Evolutionary conservation across 495 filamentous ascomycete species (phyloP), one percentile per base, ranked within the genome.

Genomic region (Xylaria bambusicola): DNA sequence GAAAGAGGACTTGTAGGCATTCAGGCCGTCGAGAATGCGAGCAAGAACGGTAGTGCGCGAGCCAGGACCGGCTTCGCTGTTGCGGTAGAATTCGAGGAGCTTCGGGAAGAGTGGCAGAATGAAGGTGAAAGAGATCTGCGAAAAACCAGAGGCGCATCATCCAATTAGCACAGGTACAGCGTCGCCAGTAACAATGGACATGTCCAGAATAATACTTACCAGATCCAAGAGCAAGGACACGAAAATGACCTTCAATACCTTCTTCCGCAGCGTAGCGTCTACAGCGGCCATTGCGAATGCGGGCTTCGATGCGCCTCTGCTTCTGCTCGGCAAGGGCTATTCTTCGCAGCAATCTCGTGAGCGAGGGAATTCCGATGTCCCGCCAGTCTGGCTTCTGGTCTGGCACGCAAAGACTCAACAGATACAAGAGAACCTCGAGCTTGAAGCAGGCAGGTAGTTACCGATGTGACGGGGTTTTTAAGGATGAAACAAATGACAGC

Each of bases 71-170:
- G 77, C 77, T 65, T 91, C 88, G 64, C 73, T 74, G 50, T 86
- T 83, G 71, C 91, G 89, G 79, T 99, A 99, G 82, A 97, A 98
- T 67, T 92, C 85, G 71, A 98, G 86, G 17, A 98, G 86, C 18
- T 89, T 90, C 3, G 94, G 94, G 71, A 97, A 98, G 42, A 98
- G 86, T 0, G 94, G 94, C 5, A 98, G 88, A 75, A 98, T 97
- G 74, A 98, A 94, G n/a, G 95, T 98, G 71, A 81, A 81, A 21
- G 77, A 80, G 23, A 81, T 75, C 78, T 81, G 49, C n/a, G n/a
- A 17, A 9, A 6, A 40, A 29, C 6, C 31, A 38, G 13, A 38
- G 23, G 42, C 13, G 42, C 29, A 18, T 9, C 6, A 31, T 18
- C 31, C 56, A 50, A 44, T 71, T 62, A 67, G 69, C 57, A 65